A percentile compares a stretch with the other conserved stretches of the same genome.
These are phyloP conservation scores for Hanseniaspora meyeri DNA, from an alignment of 805 yeast species.

Conservation along the genomic window DNA sequence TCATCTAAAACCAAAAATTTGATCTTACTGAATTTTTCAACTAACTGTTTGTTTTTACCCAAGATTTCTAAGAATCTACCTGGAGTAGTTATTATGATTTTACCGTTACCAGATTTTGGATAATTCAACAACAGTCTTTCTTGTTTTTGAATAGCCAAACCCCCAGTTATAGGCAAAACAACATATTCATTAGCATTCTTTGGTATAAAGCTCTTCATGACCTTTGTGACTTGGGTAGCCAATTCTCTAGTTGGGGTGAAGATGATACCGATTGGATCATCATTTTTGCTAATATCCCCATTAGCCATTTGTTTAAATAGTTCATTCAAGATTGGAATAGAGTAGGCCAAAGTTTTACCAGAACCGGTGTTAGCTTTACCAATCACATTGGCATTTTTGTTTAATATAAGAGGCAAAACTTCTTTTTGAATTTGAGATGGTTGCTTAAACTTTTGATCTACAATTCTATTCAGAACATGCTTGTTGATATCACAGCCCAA, in stretches of 20 bases:
- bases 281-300: slow-evolving; percentile 18
- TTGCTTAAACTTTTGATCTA: slow-evolving; percentile 40
- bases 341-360: slow-evolving; percentile 93
- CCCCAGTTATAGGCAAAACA: slow-evolving; percentile 80
- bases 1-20: slow-evolving; percentile 70
- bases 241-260: slow-evolving; percentile 94
- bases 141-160: slow-evolving; percentile 87
- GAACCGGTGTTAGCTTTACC: slow-evolving; percentile 98
- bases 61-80: slow-evolving; percentile 80
- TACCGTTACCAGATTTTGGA: slow-evolving; percentile 43
- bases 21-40: slow-evolving; percentile 32
- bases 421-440: slow-evolving; percentile 80
- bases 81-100: slow-evolving; percentile 82
- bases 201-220: slow-evolving; percentile 38
- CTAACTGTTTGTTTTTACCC: slow-evolving; percentile 42
- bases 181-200: slow-evolving; percentile 37
- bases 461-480: slow-evolving; percentile 50
- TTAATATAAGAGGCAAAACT: slow-evolving; percentile 61
- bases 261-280: slow-evolving; percentile 57
- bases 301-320: slow-evolving; percentile 27
- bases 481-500: slow-evolving; percentile 34
- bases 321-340: slow-evolving; percentile 76
- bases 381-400: slow-evolving; percentile 60
- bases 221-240: slow-evolving; percentile 85
- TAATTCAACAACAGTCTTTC: slow-evolving; percentile 54